These are phyloP conservation scores for Coemansia sp. DNA, from an alignment of 192 early-diverging fungal species.

Conservation along the genomic window DNA sequence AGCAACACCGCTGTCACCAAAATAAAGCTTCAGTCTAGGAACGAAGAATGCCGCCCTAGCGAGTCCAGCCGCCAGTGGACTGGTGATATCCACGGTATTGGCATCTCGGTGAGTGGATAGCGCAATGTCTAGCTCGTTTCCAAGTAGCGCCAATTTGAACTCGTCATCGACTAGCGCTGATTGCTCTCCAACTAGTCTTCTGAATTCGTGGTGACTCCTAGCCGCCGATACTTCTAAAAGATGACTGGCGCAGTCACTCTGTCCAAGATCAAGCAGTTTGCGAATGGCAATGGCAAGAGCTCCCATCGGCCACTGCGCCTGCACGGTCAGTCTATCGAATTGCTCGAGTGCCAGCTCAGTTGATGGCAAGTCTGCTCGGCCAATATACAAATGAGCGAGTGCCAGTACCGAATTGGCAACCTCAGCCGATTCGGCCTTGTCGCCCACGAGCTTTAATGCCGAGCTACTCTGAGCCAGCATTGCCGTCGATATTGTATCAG, in stretches of 20 bases:
- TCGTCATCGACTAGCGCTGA: not conserved
- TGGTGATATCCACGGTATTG: not conserved
- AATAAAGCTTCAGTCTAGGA: not conserved
- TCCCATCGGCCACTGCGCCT: constrained; percentile 31
- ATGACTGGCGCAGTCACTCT: not conserved
- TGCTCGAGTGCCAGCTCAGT: not conserved
- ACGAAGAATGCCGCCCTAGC: constrained; percentile 24
- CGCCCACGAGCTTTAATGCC: not conserved
- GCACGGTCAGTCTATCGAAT: constrained; percentile 3
- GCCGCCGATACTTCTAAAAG: constrained; percentile 10
- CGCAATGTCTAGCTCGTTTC: constrained; percentile 27
- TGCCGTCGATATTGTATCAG: not conserved
- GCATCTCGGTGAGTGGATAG: constrained; percentile 6
- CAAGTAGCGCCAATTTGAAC: not conserved
- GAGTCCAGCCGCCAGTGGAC: not conserved
- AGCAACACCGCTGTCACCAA: constrained; percentile 1
- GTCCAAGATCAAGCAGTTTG: constrained; percentile 1
- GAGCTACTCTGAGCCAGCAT: not conserved
- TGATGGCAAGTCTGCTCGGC: not conserved
- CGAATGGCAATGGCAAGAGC: constrained; percentile 11
- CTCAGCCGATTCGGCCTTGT: not conserved
- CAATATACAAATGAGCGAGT: constrained; percentile 1
- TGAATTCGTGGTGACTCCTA: constrained; percentile 1
- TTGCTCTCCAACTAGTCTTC: not conserved
- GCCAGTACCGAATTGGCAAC: not conserved